Evolutionary conservation across 2,329 filamentous ascomycete species (phyloP).

Genomic region (Xylaria multiplex): DNA sequence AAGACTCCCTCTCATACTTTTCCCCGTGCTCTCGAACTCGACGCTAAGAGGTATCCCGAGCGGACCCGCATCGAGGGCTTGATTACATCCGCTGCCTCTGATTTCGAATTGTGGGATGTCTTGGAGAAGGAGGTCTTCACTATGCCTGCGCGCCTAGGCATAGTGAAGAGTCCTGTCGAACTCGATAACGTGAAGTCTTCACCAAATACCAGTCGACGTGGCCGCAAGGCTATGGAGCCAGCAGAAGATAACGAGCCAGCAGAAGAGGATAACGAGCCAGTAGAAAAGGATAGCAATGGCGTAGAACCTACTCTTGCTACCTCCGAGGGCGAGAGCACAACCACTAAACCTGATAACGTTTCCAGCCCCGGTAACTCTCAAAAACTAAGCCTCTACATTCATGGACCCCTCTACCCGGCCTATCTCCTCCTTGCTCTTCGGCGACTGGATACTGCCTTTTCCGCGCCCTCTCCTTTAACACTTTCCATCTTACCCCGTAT

Average conservation of each 20-base stretch:
- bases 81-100: conserved; percentile 66
- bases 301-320: background rate
- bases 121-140: conserved; percentile 75
- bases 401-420: conserved; percentile 72
- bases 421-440: conserved; percentile 67
- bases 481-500: conserved; percentile 73
- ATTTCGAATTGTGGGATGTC: conserved; percentile 73
- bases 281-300: background rate
- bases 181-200: conserved; percentile 20
- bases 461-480: conserved; percentile 65
- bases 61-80: conserved; percentile 61
- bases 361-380: conserved; percentile 10
- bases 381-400: conserved; percentile 61
- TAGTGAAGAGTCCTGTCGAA: conserved; percentile 50
- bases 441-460: conserved; percentile 67
- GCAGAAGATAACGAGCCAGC: too few relatives aligned
- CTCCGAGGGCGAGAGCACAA: conserved; percentile 1
- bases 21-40: conserved; percentile 50
- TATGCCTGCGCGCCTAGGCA: conserved; percentile 65
- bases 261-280: too few relatives aligned
- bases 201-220: conserved; percentile 30
- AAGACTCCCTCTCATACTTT: conserved; percentile 39
- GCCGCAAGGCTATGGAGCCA: conserved; percentile 23
- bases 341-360: conserved; percentile 15
- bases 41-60: conserved; percentile 57